Base-by-base conservation (phyloP, 371 early-diverging fungal species). In the Coemansia sp. region DNA sequence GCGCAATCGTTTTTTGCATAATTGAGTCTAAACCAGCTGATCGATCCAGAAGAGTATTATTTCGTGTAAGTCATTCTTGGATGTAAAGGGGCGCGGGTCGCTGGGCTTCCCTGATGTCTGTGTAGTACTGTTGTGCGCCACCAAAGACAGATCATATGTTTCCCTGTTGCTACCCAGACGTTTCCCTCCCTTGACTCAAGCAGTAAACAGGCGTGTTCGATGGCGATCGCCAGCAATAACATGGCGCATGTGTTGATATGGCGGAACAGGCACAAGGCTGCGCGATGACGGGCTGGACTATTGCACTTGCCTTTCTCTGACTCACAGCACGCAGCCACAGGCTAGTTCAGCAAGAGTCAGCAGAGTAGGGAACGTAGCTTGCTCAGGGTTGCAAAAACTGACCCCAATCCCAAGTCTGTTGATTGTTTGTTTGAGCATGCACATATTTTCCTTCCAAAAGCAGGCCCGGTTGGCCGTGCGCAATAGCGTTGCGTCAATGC, bases 351-450 rank as follows among this genome's bases (percentile, higher is more conserved):
- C 44, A 16, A 42, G 44, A 16, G n/a, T 42, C 44, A 42, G 44
- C 33, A 33, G 33, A 9, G 33, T 33, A 33, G 33, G 33, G 33
- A 33, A 33, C 33, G 33, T 33, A 33, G 33, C 33, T 33, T 7
- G 33, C 33, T 9, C 33, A n/a, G 16, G 21, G 14, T 28, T 16
- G 23, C 20, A 25, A 59, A 44, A 59, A 44, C 14, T 23, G 54
- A 21, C 44, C 44, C 44, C 44, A 42, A 42, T 9, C 25, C 71
- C 37, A 9, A 25, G 18, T 60, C 25, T 28, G 14, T 56, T 48
- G 5, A n/a, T 69, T 70, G 12, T 51, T 47, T 47, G 48, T 47
- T 48, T n/a, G 18, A 48, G 48, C 48, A 18, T 16, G 48, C 48
- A 8, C 48, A 18, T 8, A 48, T 48, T 48, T 48, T 42, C n/a